Base-by-base conservation (phyloP, 495 filamentous ascomycete species). In the Daldinia grandis region DNA sequence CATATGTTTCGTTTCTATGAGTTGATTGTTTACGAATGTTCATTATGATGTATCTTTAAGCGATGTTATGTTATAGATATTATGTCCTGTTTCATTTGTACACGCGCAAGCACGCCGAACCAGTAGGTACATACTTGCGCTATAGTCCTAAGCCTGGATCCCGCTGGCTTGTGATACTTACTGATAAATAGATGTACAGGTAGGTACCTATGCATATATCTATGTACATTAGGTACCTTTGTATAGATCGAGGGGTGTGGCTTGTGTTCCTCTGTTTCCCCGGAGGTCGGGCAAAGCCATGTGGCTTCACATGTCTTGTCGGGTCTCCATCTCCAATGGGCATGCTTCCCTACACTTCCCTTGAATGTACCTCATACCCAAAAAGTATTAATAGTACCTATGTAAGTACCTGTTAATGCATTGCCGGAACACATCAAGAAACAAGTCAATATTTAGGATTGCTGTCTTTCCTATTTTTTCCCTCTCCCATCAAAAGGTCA, bases 291-390 rank as follows among this genome's bases (percentile, higher is more conserved):
- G 24, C 27, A 30, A 53, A 66, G 57, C 62, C 68, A 62, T 71
- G 58, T 71, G 68, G 68, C 68, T 71, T 66, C 44, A 63, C 63
- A 67, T 67, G 64, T 60, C 58, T 66, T 53, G 38, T 58, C 35
- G 58, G 38, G 42, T 51, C 51, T 25, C 40, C 40, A 51, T 51
- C 49, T 51, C 49, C 24, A 53, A 53, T 47, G 19, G 17, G 42
- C 17, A 24, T 47, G 42, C 17, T 47, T 47, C 42, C 17, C 4
- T 21, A 21, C 19, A 24, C 42, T 47, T 21, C 42, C 19, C 19
- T 47, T 24, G 17, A 47, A 47, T 53, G 24, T 30, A 53, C 24
- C 49, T 30, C 25, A 28, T 51, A n/a, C 21, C 25, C 4, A 3
- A 50, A 7, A 50, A 12, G 24, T 50, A 27, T 51, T 15, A 30